Base-by-base conservation (phyloP, 2,329 filamentous ascomycete genomes). In the Cercospora beticola region DNA sequence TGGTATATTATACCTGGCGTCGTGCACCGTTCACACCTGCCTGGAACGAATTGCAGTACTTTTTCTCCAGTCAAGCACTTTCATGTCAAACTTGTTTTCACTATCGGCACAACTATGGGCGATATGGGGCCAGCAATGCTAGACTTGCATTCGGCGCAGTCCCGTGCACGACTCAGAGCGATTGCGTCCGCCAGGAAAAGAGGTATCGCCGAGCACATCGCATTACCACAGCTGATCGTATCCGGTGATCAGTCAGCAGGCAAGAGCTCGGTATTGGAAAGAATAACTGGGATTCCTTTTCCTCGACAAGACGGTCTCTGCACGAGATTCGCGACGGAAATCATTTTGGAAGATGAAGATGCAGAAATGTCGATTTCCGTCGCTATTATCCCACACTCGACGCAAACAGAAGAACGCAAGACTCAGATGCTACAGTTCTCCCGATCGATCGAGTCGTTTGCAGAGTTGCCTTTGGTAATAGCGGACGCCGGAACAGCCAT, bases 261-360 rank as follows among this genome's bases (percentile, higher is more conserved):
- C 3, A 90, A 90, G 74, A 87, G 84, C 14, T 89, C 86, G 0
- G 86, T 89, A 0, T 82, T 90, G 0, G 86, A 89, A 70, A 88
- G 88, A 0, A 86, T 90, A 36, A 86, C 87, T 0, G 82, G 84
- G 12, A 71, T 71, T 64, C 82, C 82, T 0, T 88, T 90, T 46
- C 85, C 86, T 0, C 79, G 83, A 5, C 84, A 87, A 10, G 83
- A 83, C 18, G 83, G 79, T 26, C 67, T 86, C 0, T 89, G 86
- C 74, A 89, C 88, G 0, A 81, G 85, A 0, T 76, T 75, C 65
- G 74, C 73, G 10, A 76, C 75, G 8, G 69, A 77, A 64, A 67
- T 77, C 36, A 69, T 75, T 21, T 74, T 77, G 31, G 70, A 73
- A 14, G 68, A 67, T 8, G 23, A 43, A 5, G 26, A 21, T 9